phyloP scores from a whole-genome alignment of 148 eudicot genomes.

The Nepenthes mirabilis region DNA sequence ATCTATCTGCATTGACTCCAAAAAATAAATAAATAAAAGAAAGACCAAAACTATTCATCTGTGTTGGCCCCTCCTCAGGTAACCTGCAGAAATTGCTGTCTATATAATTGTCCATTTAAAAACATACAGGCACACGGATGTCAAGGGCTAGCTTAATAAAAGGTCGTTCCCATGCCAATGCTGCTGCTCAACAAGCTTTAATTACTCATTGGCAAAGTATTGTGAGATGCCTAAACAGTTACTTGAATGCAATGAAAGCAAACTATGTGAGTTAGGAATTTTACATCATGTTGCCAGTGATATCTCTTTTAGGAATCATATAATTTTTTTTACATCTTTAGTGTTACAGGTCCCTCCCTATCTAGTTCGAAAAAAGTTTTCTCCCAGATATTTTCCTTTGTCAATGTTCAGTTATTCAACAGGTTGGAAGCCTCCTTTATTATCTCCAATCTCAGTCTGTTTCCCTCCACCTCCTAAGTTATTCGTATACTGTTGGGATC shows the following conservation, averaged over 20 bases:
- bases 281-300: background rate
- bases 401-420: slow-evolving; percentile 95
- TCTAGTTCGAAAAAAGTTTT: slow-evolving; percentile 89
- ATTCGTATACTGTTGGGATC: background rate
- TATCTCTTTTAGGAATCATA: background rate
- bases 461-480: background rate
- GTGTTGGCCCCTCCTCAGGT: too few species aligned
- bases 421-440: slow-evolving; percentile 33
- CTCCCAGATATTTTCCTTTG: slow-evolving; percentile 96
- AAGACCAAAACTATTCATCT: too few species aligned
- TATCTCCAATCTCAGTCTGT: background rate
- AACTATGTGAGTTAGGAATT: slow-evolving; percentile 57
- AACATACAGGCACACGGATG: slow-evolving; percentile 69
- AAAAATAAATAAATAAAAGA: too few species aligned
- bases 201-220: slow-evolving; percentile 99
- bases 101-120: background rate
- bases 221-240: slow-evolving; percentile 67
- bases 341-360: slow-evolving; percentile 72
- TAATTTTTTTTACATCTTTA: background rate
- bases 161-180: slow-evolving; percentile 73
- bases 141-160: slow-evolving; percentile 96
- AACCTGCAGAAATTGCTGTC: too few species aligned
- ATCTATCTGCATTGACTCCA: too few species aligned
- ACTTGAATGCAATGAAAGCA: slow-evolving; percentile 64
- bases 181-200: slow-evolving; percentile 87